These are phyloP conservation scores for Piloderma croceum DNA, from an alignment of 768 basidiomycete species.

Conservation along the genomic window DNA sequence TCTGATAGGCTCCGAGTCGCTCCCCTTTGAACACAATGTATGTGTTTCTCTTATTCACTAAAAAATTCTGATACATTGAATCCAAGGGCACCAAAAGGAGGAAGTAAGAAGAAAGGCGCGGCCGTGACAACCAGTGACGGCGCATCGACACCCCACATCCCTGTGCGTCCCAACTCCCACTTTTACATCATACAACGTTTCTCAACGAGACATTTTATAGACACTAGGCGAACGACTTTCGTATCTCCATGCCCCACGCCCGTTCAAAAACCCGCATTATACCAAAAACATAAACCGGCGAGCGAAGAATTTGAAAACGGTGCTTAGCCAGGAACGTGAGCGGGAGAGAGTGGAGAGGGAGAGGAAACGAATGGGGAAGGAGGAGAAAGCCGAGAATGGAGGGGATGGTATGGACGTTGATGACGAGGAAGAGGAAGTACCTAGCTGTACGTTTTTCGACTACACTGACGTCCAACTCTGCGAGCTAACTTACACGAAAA, in stretches of 20 bases:
- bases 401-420: slow-evolving; percentile 24
- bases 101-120: too few relatives aligned
- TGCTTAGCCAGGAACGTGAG: slow-evolving; percentile 75
- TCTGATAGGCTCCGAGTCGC: too few relatives aligned
- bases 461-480: neutral
- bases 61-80: too few relatives aligned
- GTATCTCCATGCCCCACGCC: slow-evolving; percentile 60
- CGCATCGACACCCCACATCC: too few relatives aligned
- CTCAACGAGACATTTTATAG: too few relatives aligned
- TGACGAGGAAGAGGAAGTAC: slow-evolving; percentile 51
- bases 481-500: neutral
- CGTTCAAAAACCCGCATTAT: slow-evolving; percentile 74
- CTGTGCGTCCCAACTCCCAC: too few relatives aligned
- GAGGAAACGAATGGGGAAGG: slow-evolving; percentile 44
- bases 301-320: slow-evolving; percentile 74
- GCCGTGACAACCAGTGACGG: too few relatives aligned
- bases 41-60: too few relatives aligned
- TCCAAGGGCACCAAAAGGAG: too few relatives aligned
- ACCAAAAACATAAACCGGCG: slow-evolving; percentile 65
- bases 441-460: slow-evolving; percentile 51
- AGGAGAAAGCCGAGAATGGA: slow-evolving; percentile 36
- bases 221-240: slow-evolving; percentile 71
- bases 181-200: too few relatives aligned
- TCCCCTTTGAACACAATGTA: too few relatives aligned
- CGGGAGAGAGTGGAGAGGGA: slow-evolving; percentile 67